phyloP scores from a whole-genome alignment of 192 early-diverging fungal species.

The Backusella tuberculispora region DNA sequence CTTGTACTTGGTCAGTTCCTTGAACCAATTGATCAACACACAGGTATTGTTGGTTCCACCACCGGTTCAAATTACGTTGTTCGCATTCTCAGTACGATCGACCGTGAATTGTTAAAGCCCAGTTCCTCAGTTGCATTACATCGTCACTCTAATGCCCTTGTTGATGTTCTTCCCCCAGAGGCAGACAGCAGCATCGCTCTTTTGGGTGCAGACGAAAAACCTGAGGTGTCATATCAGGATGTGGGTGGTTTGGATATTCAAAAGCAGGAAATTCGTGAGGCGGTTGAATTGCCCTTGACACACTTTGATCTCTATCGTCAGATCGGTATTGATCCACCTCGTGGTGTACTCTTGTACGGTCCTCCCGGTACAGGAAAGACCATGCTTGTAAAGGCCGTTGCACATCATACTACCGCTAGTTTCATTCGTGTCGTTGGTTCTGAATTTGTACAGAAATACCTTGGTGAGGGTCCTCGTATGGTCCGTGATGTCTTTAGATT shows the following conservation, averaged over 20 bases:
- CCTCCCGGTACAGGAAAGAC: conserved; percentile 99
- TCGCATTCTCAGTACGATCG: conserved; percentile 94
- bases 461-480: conserved; percentile 97
- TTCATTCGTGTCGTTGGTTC: conserved; percentile 98
- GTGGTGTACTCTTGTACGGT: conserved; percentile 98
- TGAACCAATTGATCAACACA: conserved; percentile 95
- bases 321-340: conserved; percentile 98
- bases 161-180: conserved; percentile 97
- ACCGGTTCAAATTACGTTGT: conserved; percentile 91
- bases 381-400: conserved; percentile 98
- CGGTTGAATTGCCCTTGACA: conserved; percentile 96
- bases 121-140: conserved; percentile 92
- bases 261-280: conserved; percentile 94
- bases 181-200: conserved; percentile 91
- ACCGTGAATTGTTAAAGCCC: conserved; percentile 96
- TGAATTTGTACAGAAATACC: conserved; percentile 99
- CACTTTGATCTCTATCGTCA: conserved; percentile 98
- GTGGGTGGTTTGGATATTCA: conserved; percentile 90
- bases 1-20: conserved; percentile 99
- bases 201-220: conserved; percentile 78
- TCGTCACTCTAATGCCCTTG: conserved; percentile 95
- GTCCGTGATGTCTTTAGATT: conserved; percentile 97
- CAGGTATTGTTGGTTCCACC: conserved; percentile 94
- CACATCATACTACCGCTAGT: conserved; percentile 95
- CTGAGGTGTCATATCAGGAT: conserved; percentile 81